Conservation (phyloP, 139 green algal genomes). For the Mychonastes homosphaera region DNA sequence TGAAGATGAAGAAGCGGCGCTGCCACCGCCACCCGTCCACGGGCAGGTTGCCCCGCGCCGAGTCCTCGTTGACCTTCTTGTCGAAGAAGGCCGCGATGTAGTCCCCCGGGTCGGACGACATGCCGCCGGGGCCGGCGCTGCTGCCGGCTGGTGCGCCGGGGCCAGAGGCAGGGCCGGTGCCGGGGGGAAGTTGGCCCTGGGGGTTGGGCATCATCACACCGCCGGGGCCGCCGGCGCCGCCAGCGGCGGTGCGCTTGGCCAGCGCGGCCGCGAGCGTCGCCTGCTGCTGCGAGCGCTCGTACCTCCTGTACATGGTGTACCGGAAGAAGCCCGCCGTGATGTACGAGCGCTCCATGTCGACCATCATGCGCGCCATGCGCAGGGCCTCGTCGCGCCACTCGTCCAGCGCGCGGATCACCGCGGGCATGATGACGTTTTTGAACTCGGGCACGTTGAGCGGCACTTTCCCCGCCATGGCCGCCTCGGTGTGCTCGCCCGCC, state of each 20-base stretch:
- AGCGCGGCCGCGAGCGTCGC: conserved; percentile 14
- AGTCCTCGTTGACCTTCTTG: conserved; percentile 33
- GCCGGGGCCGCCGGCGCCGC: too few species aligned
- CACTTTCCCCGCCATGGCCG: conserved; percentile 38
- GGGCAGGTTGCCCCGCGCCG: conserved; percentile 14
- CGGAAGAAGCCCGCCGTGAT: conserved; percentile 80
- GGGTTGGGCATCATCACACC: too few species aligned
- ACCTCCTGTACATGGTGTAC: conserved; percentile 46
- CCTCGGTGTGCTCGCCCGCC: conserved; percentile 45
- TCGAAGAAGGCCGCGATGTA: conserved; percentile 32
- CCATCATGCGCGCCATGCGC: conserved; percentile 63
- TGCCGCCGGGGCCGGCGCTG: background rate
- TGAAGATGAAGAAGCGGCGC: conserved; percentile 50
- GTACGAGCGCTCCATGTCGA: conserved; percentile 83
- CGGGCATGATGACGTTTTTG: conserved; percentile 64
- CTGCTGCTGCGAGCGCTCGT: conserved; percentile 13
- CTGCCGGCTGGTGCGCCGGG: conserved; percentile 3
- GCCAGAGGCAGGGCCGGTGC: conserved; percentile 3
- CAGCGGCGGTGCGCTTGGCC: too few species aligned
- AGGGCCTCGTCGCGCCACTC: conserved; percentile 57
- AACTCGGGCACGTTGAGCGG: conserved; percentile 66
- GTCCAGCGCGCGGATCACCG: conserved; percentile 56
- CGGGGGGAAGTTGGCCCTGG: background rate
- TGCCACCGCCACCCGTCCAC: conserved; percentile 33
- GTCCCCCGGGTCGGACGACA: conserved; percentile 20